phyloP scores from a whole-genome alignment of 148 eudicot genomes.

The Fagopyrum tataricum region DNA sequence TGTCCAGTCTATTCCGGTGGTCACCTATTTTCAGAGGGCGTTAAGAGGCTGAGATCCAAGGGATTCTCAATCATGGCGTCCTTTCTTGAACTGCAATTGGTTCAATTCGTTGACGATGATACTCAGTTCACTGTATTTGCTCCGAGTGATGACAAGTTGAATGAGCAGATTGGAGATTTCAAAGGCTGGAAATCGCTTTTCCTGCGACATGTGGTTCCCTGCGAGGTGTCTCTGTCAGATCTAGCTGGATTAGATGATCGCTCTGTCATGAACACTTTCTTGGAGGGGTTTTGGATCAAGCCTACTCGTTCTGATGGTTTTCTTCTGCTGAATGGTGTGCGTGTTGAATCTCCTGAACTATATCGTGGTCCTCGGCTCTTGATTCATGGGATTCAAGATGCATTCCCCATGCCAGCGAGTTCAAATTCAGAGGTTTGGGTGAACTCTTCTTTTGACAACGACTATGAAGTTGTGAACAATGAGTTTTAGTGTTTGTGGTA shows the following conservation, averaged over 20 bases:
- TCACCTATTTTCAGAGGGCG: slow-evolving; percentile 24
- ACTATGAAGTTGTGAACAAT: background rate
- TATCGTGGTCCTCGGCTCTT: slow-evolving; percentile 30
- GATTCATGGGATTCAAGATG: slow-evolving; percentile 45
- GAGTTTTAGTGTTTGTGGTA: background rate
- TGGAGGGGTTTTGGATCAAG: slow-evolving; percentile 36
- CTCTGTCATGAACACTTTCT: slow-evolving; percentile 28
- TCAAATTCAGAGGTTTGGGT: background rate
- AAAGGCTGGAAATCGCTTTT: slow-evolving; percentile 33
- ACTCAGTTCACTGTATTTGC: slow-evolving; percentile 47
- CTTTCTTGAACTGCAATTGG: slow-evolving; percentile 59
- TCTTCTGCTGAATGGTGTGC: slow-evolving; percentile 38
- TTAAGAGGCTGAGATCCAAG: slow-evolving; percentile 31
- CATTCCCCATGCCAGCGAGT: slow-evolving; percentile 7
- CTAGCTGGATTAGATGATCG: slow-evolving; percentile 23
- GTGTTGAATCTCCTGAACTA: slow-evolving; percentile 38
- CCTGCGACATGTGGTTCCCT: slow-evolving; percentile 46
- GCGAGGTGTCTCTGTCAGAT: slow-evolving; percentile 30
- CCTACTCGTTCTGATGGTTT: slow-evolving; percentile 23
- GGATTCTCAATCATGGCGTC: slow-evolving; percentile 53
- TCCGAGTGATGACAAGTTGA: slow-evolving; percentile 36
- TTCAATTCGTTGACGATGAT: slow-evolving; percentile 11
- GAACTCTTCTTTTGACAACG: background rate
- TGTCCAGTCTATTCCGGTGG: slow-evolving; percentile 14
- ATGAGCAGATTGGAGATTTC: slow-evolving; percentile 28